Base-by-base conservation (phyloP, 768 basidiomycete genomes). In the Lentinula detonsa region DNA sequence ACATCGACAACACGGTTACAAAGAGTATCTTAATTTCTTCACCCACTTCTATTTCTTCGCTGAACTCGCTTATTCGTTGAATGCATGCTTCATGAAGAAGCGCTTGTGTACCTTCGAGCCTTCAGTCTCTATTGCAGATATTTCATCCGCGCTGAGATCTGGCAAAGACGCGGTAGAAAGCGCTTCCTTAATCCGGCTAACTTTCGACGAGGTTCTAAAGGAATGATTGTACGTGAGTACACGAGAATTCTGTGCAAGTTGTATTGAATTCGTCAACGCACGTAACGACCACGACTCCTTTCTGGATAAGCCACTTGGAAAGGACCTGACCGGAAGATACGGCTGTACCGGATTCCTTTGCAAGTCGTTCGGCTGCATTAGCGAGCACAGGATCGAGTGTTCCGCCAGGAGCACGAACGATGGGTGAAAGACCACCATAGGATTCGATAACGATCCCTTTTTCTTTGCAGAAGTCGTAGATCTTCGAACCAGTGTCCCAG, bases 241-340 rank as follows among this genome's bases (percentile, higher is more conserved):
- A 28, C 28, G 28, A 28, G 0, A 28, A 28, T 28, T 28, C 28
- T 28, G 28, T 28, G 28, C 28, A 28, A 28, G 28, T 28, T 28
- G 28, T 28, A 28, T 28, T 28, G 3, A 28, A 28, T 28, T 28
- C 28, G 28, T 28, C 37, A 52, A 65, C 81, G 68, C 69, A 86
- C 85, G 87, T 89, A 58, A 90, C 82, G 40, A 87, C 80, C 42
- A 86, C 75, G n/a, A 77, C 78, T 52, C 79, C 83, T 68, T 89
- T 90, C 62, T 82, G 76, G 56, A 78, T 74, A 9, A 86, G 73
- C 89, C 90, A 91, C 57, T 86, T 83, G 59, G 81, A 78, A 57
- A 91, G 72, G 33, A 90, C 83, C 68, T 91, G 89, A 16, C 82
- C 83, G 1, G 81, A 71, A 4, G 85, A 80, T 13, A 82, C 78